Evolutionary conservation across 1,139 yeast species (phyloP), one percentile per base, ranked within the genome.

Genomic region (Pichia inconspicua): DNA sequence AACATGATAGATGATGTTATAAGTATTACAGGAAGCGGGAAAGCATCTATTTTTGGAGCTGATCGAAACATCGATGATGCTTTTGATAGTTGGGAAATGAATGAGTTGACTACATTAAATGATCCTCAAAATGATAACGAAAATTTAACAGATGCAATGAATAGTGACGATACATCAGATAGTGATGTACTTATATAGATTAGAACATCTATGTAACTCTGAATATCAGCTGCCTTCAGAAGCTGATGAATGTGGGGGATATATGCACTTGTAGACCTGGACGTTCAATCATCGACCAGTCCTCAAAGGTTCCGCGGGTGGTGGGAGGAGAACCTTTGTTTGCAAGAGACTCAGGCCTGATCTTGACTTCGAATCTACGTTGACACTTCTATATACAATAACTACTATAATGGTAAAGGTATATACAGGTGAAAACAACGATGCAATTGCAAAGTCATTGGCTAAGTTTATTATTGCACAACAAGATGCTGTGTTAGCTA

Each of bases 401-500:
- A 30, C 41, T 25, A 41, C 25, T 37, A 35, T 7, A 19, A 62
- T 62, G 65, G 58, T 56, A 27, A 62, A 68, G 47, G 77, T 83
- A 4, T 73, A 74, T 61, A 68, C 84, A 2, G 75, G 75, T 57
- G 61, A 73, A 15, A 78, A 78, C 43, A 73, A 82, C n/a, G 65
- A 61, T 17, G 78, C 74, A 28, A 81, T 83, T 41, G 83, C 89
- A 53, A 65, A 67, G 42, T 73, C 80, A 2, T 77, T 83, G 44
- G 89, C 80, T 14, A 58, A 66, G 43, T 76, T 75, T 59, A 70
- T 84, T 40, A 58, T 84, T 34, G 66, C 72, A 46, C 65, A 72
- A 45, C 92, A 84, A 64, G 69, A 80, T 53, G 63, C 68, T 31
- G 80, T 80, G 2, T 66, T 84, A 51, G 58, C 64, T 28, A 63